Percentiles rank a stretch among this genome's conserved stretches.
Conservation (phyloP, 2,329 filamentous ascomycete genomes). For the Stagonosporopsis tanaceti region DNA sequence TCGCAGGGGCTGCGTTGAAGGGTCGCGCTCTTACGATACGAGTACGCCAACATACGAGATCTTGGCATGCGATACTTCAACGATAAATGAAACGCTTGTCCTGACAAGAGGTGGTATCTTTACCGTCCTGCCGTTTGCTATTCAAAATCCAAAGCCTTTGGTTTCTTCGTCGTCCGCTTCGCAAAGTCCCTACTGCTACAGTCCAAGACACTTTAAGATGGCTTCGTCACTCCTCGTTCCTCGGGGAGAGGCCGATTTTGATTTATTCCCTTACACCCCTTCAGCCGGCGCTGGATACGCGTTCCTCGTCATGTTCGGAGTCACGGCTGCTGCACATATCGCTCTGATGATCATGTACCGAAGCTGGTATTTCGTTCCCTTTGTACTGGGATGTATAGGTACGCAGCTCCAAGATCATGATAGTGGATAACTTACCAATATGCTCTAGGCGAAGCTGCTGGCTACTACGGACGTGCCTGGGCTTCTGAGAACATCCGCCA, state of each 20-base stretch:
- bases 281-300: constrained; percentile 23
- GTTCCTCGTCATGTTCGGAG: constrained; percentile 25
- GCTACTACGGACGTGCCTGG: constrained; percentile 29
- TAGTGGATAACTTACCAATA: background rate
- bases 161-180: too few relatives aligned
- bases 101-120: too few relatives aligned
- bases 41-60: too few relatives aligned
- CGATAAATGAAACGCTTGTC: too few relatives aligned
- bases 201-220: too few relatives aligned
- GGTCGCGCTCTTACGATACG: too few relatives aligned
- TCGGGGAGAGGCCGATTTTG: constrained; percentile 9
- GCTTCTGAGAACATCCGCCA: constrained; percentile 22
- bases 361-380: constrained; percentile 60
- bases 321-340: constrained; percentile 18
- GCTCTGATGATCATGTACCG: constrained; percentile 17
- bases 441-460: constrained; percentile 27
- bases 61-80: too few relatives aligned
- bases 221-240: too few relatives aligned
- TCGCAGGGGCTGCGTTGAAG: too few relatives aligned
- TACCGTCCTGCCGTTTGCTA: too few relatives aligned
- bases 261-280: constrained; percentile 28
- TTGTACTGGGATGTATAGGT: constrained; percentile 63
- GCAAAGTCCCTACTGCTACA: too few relatives aligned
- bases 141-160: too few relatives aligned
- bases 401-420: constrained; percentile 14